Evolutionary conservation across 306 rosid genomes (phyloP).

Genomic region (Herpetospermum pedunculosum): DNA sequence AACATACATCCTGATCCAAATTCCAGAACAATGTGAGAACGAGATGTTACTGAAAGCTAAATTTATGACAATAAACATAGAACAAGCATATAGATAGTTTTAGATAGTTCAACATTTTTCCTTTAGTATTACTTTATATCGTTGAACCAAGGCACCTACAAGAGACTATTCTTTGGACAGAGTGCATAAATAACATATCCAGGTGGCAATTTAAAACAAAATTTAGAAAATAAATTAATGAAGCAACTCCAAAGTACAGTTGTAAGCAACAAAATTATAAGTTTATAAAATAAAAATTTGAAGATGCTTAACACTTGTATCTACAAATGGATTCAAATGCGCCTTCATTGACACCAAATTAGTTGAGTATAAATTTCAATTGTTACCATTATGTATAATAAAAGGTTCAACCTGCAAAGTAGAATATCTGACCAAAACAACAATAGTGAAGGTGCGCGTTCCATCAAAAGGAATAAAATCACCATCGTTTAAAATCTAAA

Average conservation of each 20-base stretch:
- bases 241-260: background rate
- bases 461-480: background rate
- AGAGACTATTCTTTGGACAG: background rate
- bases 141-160: background rate
- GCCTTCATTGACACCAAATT: background rate
- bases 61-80: background rate
- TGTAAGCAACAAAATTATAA: background rate
- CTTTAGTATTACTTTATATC: background rate
- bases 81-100: background rate
- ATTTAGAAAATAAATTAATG: background rate
- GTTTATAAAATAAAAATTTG: background rate
- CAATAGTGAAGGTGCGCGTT: background rate
- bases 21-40: background rate
- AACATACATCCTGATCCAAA: constrained; percentile 56
- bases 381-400: background rate
- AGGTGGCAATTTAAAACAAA: background rate
- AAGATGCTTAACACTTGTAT: background rate
- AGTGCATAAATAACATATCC: background rate
- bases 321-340: background rate
- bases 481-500: background rate
- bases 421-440: background rate
- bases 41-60: background rate
- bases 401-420: background rate
- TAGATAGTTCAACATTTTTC: background rate
- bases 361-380: background rate